Percentiles rank a stretch among this genome's conserved stretches.
These are phyloP conservation scores for Geosmithia morbida DNA, from an alignment of 2,329 filamentous ascomycete genomes.

Conservation along the genomic window DNA sequence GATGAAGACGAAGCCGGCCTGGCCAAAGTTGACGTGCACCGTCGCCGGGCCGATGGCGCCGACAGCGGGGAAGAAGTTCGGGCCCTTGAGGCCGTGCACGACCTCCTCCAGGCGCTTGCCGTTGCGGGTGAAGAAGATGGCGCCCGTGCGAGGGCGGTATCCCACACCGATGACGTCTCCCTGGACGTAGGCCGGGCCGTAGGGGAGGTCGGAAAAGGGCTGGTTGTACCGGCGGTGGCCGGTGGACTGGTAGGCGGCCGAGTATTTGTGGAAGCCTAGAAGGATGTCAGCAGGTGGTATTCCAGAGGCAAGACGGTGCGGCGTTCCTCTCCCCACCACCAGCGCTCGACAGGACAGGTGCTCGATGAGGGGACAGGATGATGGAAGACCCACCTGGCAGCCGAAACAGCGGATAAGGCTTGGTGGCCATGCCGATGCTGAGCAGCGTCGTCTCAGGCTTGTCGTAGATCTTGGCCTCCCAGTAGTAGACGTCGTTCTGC, in stretches of 20 bases:
- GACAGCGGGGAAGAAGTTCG: constrained; percentile 97
- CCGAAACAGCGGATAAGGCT: constrained; percentile 90
- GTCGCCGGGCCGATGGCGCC: constrained; percentile 87
- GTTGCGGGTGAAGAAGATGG: constrained; percentile 96
- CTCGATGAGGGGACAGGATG: constrained; percentile 1
- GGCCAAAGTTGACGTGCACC: constrained; percentile 94
- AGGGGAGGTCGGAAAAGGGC: constrained; percentile 66
- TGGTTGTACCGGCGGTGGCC: constrained; percentile 86
- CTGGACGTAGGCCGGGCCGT: constrained; percentile 75
- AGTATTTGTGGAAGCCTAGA: constrained; percentile 75
- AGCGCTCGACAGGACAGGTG: neutral
- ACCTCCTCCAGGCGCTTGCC: constrained; percentile 95
- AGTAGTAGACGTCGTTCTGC: constrained; percentile 98
- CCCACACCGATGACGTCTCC: constrained; percentile 94
- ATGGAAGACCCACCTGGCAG: constrained; percentile 57
- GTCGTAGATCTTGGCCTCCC: constrained; percentile 97
- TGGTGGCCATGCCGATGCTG: constrained; percentile 88
- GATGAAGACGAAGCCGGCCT: constrained; percentile 96
- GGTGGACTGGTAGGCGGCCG: constrained; percentile 78
- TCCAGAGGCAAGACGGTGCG: too few relatives aligned
- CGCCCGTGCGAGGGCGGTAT: constrained; percentile 85
- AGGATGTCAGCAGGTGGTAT: constrained; percentile 9
- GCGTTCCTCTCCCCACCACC: too few relatives aligned
- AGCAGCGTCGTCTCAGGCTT: constrained; percentile 82
- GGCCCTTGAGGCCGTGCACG: constrained; percentile 78